Conservation (phyloP, 2,329 filamentous ascomycete species). For the Anthostomella pinea region DNA sequence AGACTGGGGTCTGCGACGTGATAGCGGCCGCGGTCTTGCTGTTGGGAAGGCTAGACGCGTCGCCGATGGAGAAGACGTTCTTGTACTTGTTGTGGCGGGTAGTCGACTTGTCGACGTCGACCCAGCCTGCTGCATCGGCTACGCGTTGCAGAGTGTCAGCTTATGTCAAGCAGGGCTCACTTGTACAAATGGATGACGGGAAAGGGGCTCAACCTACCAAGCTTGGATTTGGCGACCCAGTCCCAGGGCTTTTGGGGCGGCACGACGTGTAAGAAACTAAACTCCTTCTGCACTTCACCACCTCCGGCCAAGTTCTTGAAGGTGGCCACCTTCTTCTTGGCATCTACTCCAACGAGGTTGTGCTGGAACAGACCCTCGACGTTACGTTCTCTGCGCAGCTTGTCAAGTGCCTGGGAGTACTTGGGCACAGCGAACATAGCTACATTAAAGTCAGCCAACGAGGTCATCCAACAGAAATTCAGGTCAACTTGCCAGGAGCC, state of each 20-base stretch:
- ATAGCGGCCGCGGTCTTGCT: constrained; percentile 46
- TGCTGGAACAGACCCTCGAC: constrained; percentile 40
- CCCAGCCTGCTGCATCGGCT: constrained; percentile 38
- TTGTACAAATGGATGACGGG: background rate
- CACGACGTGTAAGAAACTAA: constrained; percentile 36
- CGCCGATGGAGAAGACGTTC: constrained; percentile 40
- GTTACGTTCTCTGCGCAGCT: constrained; percentile 32
- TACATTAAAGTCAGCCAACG: constrained; percentile 14
- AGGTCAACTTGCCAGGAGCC: constrained; percentile 20
- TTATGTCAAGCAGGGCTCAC: too few relatives aligned
- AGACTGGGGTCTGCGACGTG: constrained; percentile 41
- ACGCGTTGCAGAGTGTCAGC: constrained; percentile 52
- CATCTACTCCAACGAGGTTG: constrained; percentile 35
- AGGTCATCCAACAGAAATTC: background rate
- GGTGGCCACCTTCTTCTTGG: constrained; percentile 33
- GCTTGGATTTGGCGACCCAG: constrained; percentile 33
- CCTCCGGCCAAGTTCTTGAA: constrained; percentile 34
- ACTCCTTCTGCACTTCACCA: constrained; percentile 32
- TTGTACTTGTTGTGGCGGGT: constrained; percentile 35
- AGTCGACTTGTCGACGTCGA: constrained; percentile 34
- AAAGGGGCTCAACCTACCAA: constrained; percentile 30
- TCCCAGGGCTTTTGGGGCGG: constrained; percentile 34
- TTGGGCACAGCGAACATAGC: constrained; percentile 40
- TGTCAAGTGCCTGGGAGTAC: constrained; percentile 35
- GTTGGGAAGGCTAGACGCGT: constrained; percentile 38